Percentiles rank a stretch among this genome's conserved stretches.
Evolutionary conservation across 208 protist genomes (phyloP).

Genomic region (Herpetomonas tarakana): DNA sequence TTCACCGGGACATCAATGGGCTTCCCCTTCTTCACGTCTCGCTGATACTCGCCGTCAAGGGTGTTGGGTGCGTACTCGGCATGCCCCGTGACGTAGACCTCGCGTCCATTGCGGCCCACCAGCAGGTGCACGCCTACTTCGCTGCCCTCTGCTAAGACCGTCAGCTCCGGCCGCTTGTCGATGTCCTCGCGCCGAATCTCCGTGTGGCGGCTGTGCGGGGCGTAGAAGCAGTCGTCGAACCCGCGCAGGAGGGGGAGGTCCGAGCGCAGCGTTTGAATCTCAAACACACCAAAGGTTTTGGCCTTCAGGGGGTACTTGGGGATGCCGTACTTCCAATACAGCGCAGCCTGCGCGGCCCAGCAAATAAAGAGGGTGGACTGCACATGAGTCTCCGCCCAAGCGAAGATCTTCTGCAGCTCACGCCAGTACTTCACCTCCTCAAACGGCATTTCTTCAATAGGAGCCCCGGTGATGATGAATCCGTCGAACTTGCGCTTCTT

Average conservation of each 20-base stretch:
- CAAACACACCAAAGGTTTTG: conserved; percentile 12
- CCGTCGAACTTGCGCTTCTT: conserved; percentile 8
- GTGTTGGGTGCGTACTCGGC: conserved; percentile 10
- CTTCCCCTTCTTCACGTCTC: conserved; percentile 6
- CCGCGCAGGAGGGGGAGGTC: conserved; percentile 5
- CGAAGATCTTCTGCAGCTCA: conserved; percentile 6
- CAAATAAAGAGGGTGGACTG: conserved; percentile 14
- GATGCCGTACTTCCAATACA: conserved; percentile 6
- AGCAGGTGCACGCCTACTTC: conserved; percentile 8
- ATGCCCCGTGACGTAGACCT: conserved; percentile 10
- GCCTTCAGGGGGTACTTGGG: conserved; percentile 8
- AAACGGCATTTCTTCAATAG: conserved; percentile 10
- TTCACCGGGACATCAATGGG: conserved; percentile 8
- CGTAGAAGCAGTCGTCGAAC: conserved; percentile 13
- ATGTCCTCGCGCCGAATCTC: conserved; percentile 5
- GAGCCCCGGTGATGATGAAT: conserved; percentile 12
- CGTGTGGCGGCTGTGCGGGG: conserved; percentile 12
- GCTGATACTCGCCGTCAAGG: conserved; percentile 9
- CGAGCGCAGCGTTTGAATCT: conserved; percentile 5
- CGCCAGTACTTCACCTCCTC: conserved; percentile 10
- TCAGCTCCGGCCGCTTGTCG: not conserved
- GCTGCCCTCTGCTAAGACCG: conserved; percentile 4
- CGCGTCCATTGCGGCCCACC: not conserved
- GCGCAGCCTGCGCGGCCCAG: conserved; percentile 12
- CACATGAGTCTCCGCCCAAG: conserved; percentile 5